phyloP scores from a whole-genome alignment of 106 monocot genomes.

The Posidonia australis region DNA sequence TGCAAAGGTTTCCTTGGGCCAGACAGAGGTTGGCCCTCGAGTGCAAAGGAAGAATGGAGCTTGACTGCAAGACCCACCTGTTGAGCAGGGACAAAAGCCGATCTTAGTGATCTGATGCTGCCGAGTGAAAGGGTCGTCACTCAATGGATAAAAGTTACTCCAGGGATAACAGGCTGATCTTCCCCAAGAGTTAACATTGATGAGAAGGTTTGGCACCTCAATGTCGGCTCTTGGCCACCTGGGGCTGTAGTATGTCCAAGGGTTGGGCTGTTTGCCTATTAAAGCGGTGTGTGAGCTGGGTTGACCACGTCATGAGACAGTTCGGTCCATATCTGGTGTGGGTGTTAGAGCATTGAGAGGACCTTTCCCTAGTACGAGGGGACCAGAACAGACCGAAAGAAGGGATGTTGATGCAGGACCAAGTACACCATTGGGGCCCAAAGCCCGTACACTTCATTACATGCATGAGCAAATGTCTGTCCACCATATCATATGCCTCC shows the following conservation, averaged over 20 bases:
- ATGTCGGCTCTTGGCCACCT: neutral
- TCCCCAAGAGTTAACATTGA: constrained; percentile 10
- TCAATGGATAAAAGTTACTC: constrained; percentile 18
- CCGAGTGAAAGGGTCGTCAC: constrained; percentile 12
- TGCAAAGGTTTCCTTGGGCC: too few species aligned
- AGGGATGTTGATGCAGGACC: too few species aligned
- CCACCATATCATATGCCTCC: neutral
- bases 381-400: constrained; percentile 4
- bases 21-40: too few species aligned
- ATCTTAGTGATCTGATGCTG: constrained; percentile 4
- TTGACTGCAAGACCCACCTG: constrained; percentile 3
- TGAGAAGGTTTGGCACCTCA: neutral
- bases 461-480: too few species aligned
- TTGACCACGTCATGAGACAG: constrained; percentile 18
- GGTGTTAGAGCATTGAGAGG: constrained; percentile 19
- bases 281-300: constrained; percentile 14
- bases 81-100: too few species aligned
- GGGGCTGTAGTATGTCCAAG: constrained; percentile 8
- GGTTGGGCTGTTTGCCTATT: neutral
- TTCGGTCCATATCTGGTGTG: constrained; percentile 17
- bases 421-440: too few species aligned
- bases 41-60: constrained; percentile 2
- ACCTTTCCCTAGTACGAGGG: constrained; percentile 14
- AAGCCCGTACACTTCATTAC: too few species aligned
- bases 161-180: constrained; percentile 17